phyloP scores from a whole-genome alignment of 1,284 basidiomycete genomes.

The Tremellales sp. region DNA sequence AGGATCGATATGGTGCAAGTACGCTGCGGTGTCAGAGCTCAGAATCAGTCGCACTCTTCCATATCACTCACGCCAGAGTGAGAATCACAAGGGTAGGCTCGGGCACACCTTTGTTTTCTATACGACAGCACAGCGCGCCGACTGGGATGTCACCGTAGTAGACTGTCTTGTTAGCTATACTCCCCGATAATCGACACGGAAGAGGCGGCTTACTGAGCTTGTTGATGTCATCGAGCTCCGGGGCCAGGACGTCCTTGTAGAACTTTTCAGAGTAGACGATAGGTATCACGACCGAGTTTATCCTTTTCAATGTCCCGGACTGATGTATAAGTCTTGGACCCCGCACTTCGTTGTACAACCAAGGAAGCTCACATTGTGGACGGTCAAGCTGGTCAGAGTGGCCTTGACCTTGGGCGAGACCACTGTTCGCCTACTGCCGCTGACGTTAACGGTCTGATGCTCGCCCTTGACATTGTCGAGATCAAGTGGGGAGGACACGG shows the following conservation, averaged over 20 bases:
- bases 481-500: conserved; percentile 41
- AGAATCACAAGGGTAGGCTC: conserved; percentile 41
- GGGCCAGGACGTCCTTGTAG: conserved; percentile 46
- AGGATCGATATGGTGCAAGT: conserved; percentile 45
- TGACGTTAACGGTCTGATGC: conserved; percentile 28
- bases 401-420: conserved; percentile 43
- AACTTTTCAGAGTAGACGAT: conserved; percentile 48
- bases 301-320: conserved; percentile 43
- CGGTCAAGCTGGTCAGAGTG: conserved; percentile 47
- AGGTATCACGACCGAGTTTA: conserved; percentile 46
- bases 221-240: conserved; percentile 44
- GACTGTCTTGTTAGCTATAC: conserved; percentile 19
- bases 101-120: conserved; percentile 26
- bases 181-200: background rate
- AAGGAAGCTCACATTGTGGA: conserved; percentile 42
- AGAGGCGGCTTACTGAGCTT: conserved; percentile 39
- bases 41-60: background rate
- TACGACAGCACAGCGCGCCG: conserved; percentile 39
- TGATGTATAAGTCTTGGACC: conserved; percentile 8
- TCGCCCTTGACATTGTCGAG: conserved; percentile 35
- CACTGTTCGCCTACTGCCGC: conserved; percentile 16
- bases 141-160: conserved; percentile 50
- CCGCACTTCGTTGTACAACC: background rate
- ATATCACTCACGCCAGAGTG: conserved; percentile 40
- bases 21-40: conserved; percentile 28